phyloP scores from a whole-genome alignment of 805 yeast genomes.

The Hanseniaspora meyeri region DNA sequence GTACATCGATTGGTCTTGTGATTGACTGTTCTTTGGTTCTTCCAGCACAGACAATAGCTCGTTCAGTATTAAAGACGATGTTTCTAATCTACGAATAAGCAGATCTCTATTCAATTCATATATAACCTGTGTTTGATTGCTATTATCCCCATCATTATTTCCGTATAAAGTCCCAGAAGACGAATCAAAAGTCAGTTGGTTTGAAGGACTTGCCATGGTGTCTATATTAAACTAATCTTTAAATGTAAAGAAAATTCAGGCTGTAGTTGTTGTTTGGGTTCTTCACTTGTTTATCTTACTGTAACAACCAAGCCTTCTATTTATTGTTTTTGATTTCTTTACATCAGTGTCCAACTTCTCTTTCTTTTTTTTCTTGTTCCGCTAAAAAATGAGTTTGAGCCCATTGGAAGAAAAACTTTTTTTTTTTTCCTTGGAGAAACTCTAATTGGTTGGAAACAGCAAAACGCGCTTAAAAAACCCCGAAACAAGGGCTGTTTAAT shows the following conservation, averaged over 20 bases:
- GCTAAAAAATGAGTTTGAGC: background rate
- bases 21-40: background rate
- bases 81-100: constrained; percentile 1
- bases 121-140: constrained; percentile 2
- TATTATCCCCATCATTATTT: background rate
- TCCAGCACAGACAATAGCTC: background rate
- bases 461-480: no score
- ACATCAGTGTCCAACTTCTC: background rate
- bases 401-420: background rate
- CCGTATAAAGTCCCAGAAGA: constrained; percentile 3
- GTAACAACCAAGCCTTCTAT: no score
- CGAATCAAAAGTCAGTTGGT: constrained; percentile 4
- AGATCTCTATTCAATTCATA: constrained; percentile 11
- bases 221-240: background rate
- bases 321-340: background rate
- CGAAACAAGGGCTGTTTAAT: background rate
- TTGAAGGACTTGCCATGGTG: background rate
- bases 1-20: background rate
- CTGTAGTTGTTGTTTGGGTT: no score
- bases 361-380: background rate
- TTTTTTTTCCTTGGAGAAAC: background rate
- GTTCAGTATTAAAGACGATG: background rate
- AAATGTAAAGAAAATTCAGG: no score
- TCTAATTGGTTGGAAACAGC: background rate
- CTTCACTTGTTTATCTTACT: no score